phyloP scores from a whole-genome alignment of 1,139 yeast genomes.

The Geotrichum fermentans region DNA sequence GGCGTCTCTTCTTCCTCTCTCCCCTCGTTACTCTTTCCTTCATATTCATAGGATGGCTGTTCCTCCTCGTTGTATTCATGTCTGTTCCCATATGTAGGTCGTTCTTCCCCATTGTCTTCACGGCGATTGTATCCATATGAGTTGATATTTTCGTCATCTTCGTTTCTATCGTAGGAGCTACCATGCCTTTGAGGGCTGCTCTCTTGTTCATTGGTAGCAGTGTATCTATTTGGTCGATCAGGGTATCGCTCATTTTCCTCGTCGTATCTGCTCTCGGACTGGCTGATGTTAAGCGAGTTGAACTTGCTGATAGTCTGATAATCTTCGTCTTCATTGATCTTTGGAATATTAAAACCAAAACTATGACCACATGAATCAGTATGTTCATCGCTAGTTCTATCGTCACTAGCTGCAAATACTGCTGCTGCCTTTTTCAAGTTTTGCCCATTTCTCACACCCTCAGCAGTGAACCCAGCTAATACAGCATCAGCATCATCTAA shows the following conservation, averaged over 20 bases:
- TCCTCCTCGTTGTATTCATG: background rate
- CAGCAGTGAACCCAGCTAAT: slow-evolving; percentile 23
- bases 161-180: background rate
- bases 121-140: background rate
- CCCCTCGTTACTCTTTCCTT: background rate
- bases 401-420: background rate
- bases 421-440: slow-evolving; percentile 6
- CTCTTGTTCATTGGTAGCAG: too few relatives aligned
- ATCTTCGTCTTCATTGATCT: background rate
- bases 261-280: background rate
- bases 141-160: background rate
- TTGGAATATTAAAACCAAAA: slow-evolving; percentile 17
- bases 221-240: too few relatives aligned
- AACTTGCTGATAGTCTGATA: background rate
- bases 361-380: slow-evolving; percentile 17
- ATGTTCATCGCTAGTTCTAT: slow-evolving; percentile 12
- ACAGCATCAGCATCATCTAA: slow-evolving; percentile 20
- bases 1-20: background rate
- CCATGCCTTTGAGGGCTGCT: too few relatives aligned
- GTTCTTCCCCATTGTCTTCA: slow-evolving; percentile 2
- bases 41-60: background rate
- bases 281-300: background rate
- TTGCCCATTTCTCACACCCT: slow-evolving; percentile 26
- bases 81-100: background rate
- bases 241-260: background rate